These are phyloP conservation scores for Thuja plicata DNA, from an alignment of 83 land plant genomes.

Conservation along the genomic window DNA sequence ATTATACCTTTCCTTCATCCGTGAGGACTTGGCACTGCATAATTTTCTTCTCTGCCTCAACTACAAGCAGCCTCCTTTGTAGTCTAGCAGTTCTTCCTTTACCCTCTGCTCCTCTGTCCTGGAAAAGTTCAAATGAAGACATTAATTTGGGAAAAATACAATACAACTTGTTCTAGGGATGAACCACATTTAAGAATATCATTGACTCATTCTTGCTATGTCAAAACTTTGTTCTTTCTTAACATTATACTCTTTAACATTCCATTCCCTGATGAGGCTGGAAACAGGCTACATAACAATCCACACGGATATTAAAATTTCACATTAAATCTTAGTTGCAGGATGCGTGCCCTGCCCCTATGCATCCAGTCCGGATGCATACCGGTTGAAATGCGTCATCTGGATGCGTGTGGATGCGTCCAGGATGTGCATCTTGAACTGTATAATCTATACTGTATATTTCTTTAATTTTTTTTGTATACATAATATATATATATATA, in stretches of 20 bases:
- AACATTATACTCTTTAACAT: neutral
- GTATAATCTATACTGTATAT: too few species aligned
- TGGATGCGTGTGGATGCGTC: too few species aligned
- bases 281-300: neutral
- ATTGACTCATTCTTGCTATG: slow-evolving; percentile 1
- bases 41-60: slow-evolving; percentile 73
- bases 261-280: neutral
- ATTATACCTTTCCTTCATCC: slow-evolving; percentile 61
- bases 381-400: too few species aligned
- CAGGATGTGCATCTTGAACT: too few species aligned
- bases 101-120: slow-evolving; percentile 90
- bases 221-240: neutral
- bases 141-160: neutral
- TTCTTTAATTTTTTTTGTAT: too few species aligned
- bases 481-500: too few species aligned
- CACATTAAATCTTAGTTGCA: neutral
- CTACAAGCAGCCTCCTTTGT: slow-evolving; percentile 83
- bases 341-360: too few species aligned
- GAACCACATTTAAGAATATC: neutral
- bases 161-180: neutral
- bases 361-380: too few species aligned
- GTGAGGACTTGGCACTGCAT: slow-evolving; percentile 55
- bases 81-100: slow-evolving; percentile 80
- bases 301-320: neutral
- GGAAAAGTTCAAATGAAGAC: slow-evolving; percentile 14